Evolutionary conservation across 176 grass and related monocot genomes (phyloP).

Genomic region (Coix lacrymajobi): DNA sequence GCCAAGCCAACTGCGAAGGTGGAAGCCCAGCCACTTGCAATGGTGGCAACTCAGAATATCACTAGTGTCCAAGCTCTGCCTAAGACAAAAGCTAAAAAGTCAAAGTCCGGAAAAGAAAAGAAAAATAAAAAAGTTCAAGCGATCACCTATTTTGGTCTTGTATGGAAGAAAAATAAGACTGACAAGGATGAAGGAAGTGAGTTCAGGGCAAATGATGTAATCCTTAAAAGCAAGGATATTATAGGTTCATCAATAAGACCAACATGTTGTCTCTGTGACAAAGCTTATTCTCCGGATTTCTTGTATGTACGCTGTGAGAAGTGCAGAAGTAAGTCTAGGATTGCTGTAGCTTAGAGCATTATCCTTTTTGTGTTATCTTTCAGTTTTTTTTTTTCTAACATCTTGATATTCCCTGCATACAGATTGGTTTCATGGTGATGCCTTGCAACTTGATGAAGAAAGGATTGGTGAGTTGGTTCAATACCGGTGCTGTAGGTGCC

Average conservation of each 20-base stretch:
- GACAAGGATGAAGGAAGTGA: slow-evolving; percentile 40
- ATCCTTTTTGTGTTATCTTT: slow-evolving; percentile 19
- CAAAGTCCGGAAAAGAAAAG: slow-evolving; percentile 35
- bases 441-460: slow-evolving; percentile 79
- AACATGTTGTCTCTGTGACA: slow-evolving; percentile 70
- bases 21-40: slow-evolving; percentile 7
- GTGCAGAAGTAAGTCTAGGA: slow-evolving; percentile 62
- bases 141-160: slow-evolving; percentile 71
- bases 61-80: slow-evolving; percentile 21
- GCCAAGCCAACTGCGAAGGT: neutral
- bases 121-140: slow-evolving; percentile 51
- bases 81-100: slow-evolving; percentile 33
- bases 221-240: slow-evolving; percentile 67
- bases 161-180: slow-evolving; percentile 66
- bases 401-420: slow-evolving; percentile 23
- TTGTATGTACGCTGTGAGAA: slow-evolving; percentile 82
- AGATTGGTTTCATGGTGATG: slow-evolving; percentile 98
- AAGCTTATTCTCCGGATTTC: slow-evolving; percentile 56
- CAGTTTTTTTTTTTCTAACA: neutral
- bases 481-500: slow-evolving; percentile 86
- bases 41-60: slow-evolving; percentile 14
- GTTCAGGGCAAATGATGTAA: slow-evolving; percentile 68
- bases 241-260: slow-evolving; percentile 43
- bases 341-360: slow-evolving; percentile 19
- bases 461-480: slow-evolving; percentile 55